Percentiles rank a stretch among this genome's conserved stretches.
Conservation (phyloP, 192 early-diverging fungal species). For the Funneliformis mosseae region DNA sequence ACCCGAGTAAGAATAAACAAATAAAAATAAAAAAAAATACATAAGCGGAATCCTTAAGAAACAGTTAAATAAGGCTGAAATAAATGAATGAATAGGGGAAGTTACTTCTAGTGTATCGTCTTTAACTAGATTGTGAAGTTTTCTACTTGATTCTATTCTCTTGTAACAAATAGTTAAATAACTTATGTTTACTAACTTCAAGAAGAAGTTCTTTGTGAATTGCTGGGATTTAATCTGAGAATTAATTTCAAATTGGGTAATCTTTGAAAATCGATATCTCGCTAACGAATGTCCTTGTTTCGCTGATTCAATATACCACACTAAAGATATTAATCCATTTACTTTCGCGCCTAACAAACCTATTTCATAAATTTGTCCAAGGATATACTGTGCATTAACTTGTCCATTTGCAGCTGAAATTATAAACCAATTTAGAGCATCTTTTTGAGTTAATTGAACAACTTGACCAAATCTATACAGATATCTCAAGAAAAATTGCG, state of each 20-base stretch:
- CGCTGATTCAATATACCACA: background rate
- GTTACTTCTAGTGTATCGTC: no score
- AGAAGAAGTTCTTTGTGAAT: background rate
- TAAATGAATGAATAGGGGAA: no score
- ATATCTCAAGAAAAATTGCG: background rate
- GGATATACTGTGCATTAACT: background rate
- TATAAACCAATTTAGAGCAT: background rate
- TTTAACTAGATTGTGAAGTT: no score
- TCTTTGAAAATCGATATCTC: background rate
- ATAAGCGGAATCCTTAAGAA: no score
- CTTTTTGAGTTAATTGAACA: background rate
- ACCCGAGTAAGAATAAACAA: no score
- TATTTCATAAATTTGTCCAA: background rate
- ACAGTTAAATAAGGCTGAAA: no score
- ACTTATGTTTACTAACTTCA: no score
- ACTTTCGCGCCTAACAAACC: background rate
- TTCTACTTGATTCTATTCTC: no score
- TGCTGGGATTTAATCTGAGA: background rate
- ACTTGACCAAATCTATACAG: background rate
- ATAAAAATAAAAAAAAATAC: no score
- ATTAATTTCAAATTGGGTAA: background rate
- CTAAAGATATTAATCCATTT: background rate
- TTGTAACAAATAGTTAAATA: no score
- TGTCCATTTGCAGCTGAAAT: background rate
- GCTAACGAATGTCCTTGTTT: background rate